phyloP scores from a whole-genome alignment of 202 grass and related monocot genomes.

The Elaeis oleifera region DNA sequence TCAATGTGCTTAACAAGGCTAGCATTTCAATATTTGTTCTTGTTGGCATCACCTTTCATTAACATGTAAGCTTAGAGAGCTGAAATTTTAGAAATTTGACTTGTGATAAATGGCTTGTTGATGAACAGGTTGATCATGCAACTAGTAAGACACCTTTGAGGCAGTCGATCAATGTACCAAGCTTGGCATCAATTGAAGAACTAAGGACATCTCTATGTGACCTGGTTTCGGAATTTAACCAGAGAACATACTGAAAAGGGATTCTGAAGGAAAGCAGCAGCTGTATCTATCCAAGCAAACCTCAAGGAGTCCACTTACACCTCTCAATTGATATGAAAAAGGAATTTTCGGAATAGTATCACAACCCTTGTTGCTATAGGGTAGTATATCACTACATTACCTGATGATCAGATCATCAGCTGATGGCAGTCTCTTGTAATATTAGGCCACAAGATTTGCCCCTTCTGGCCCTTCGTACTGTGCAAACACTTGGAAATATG shows the following conservation, averaged over 20 bases:
- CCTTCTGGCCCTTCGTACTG: too few relatives aligned
- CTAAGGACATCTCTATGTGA: constrained; percentile 42
- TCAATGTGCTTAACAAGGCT: too few relatives aligned
- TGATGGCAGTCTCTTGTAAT: too few relatives aligned
- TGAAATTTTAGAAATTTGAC: background rate
- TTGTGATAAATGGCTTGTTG: constrained; percentile 1
- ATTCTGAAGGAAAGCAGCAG: constrained; percentile 32
- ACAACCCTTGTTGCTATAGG: too few relatives aligned
- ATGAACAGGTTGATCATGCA: constrained; percentile 55
- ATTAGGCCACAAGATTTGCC: too few relatives aligned
- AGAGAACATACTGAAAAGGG: constrained; percentile 32
- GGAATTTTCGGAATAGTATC: too few relatives aligned
- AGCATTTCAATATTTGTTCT: too few relatives aligned
- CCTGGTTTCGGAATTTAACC: constrained; percentile 39
- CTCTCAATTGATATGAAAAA: constrained; percentile 43
- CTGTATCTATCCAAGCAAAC: constrained; percentile 21
- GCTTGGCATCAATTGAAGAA: constrained; percentile 47
- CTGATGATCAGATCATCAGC: too few relatives aligned
- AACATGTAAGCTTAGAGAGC: background rate
- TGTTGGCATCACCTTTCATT: background rate
- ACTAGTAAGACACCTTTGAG: constrained; percentile 23
- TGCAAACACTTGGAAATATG: too few relatives aligned
- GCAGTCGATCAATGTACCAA: constrained; percentile 21
- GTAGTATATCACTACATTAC: too few relatives aligned
- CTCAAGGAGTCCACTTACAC: constrained; percentile 63